phyloP scores from a whole-genome alignment of 345 rosid species.

The Fremontodendron californicum region DNA sequence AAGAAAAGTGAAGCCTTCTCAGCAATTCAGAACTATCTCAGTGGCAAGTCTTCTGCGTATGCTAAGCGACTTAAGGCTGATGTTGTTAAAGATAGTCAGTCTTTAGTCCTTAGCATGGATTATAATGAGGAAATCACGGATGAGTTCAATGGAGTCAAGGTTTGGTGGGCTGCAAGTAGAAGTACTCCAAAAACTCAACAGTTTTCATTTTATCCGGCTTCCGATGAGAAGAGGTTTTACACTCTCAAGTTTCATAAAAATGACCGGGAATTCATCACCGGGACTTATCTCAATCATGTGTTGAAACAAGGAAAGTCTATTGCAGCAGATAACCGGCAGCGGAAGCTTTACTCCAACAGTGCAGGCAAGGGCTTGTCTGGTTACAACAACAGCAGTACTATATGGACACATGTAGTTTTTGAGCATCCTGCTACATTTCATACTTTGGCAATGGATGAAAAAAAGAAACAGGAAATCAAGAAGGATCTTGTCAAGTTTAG shows the following conservation, averaged over 20 bases:
- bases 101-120: conserved; percentile 59
- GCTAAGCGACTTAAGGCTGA: conserved; percentile 54
- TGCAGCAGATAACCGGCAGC: conserved; percentile 9
- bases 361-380: background rate
- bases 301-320: conserved; percentile 21
- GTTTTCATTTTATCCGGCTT: conserved; percentile 12
- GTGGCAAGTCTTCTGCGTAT: conserved; percentile 27
- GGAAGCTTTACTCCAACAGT: conserved; percentile 26
- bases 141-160: conserved; percentile 37
- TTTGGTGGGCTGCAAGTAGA: conserved; percentile 44
- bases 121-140: conserved; percentile 50
- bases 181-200: background rate
- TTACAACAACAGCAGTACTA: conserved; percentile 7
- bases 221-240: conserved; percentile 33
- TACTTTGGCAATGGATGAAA: conserved; percentile 23
- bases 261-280: conserved; percentile 27
- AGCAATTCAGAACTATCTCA: conserved; percentile 36
- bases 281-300: conserved; percentile 24
- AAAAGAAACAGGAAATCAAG: conserved; percentile 23
- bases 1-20: conserved; percentile 41
- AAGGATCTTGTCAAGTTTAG: conserved; percentile 24
- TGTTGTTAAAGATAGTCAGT: conserved; percentile 29
- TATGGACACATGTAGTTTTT: conserved; percentile 22
- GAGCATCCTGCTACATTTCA: conserved; percentile 27
- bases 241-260: conserved; percentile 27